phyloP scores from a whole-genome alignment of 768 basidiomycete genomes.

The Kwoniella sp. region DNA sequence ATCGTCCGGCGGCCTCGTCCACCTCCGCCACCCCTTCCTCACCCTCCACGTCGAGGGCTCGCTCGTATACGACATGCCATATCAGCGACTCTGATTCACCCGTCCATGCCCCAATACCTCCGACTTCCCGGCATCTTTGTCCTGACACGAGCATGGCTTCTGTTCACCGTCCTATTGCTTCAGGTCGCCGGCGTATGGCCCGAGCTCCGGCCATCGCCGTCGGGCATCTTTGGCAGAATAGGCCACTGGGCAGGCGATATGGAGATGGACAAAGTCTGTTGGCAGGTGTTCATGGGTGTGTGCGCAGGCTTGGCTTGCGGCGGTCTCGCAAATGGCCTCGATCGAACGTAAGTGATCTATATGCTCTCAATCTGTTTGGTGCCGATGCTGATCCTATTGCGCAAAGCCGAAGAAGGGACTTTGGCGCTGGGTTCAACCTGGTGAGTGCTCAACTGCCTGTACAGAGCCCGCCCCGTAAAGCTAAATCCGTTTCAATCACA shows the following conservation, averaged over 20 bases:
- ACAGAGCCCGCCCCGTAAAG: background rate
- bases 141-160: slow-evolving; percentile 40
- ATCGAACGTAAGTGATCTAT: slow-evolving; percentile 44
- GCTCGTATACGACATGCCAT: slow-evolving; percentile 25
- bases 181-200: slow-evolving; percentile 53
- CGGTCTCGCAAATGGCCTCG: slow-evolving; percentile 46
- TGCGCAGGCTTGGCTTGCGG: slow-evolving; percentile 42
- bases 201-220: background rate
- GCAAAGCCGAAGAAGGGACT: slow-evolving; percentile 40
- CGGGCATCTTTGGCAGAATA: slow-evolving; percentile 21
- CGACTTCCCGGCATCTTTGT: slow-evolving; percentile 43
- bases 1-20: slow-evolving; percentile 45
- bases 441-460: slow-evolving; percentile 40
- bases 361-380: no score
- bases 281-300: slow-evolving; percentile 52
- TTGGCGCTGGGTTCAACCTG: slow-evolving; percentile 51
- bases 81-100: slow-evolving; percentile 26
- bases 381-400: no score
- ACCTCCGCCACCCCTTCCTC: slow-evolving; percentile 35
- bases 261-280: slow-evolving; percentile 49
- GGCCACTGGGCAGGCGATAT: slow-evolving; percentile 45
- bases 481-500: slow-evolving; percentile 15
- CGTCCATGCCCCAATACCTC: slow-evolving; percentile 32
- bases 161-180: slow-evolving; percentile 42
- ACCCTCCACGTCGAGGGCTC: slow-evolving; percentile 30